A percentile compares a stretch with the other conserved stretches of the same genome.
These are phyloP conservation scores for Euphorbia lathyris DNA, from an alignment of 345 rosid species.

Conservation along the genomic window DNA sequence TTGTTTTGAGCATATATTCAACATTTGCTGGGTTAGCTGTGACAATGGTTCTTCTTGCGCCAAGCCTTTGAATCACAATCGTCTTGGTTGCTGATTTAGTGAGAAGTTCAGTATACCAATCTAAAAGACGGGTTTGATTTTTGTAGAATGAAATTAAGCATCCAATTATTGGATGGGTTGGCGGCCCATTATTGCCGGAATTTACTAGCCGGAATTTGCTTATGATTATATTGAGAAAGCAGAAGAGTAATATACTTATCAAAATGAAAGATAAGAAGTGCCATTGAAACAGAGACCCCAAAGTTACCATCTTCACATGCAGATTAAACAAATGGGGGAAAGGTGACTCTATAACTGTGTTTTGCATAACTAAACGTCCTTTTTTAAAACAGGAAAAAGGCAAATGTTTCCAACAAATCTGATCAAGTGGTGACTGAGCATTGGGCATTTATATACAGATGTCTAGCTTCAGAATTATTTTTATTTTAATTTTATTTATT, in stretches of 20 bases:
- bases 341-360: neutral
- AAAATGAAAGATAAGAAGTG: conserved; percentile 14
- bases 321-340: conserved; percentile 4
- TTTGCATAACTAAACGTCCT: neutral
- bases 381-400: neutral
- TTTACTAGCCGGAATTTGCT: conserved; percentile 16
- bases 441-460: neutral
- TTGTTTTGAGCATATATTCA: conserved; percentile 70
- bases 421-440: neutral
- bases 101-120: conserved; percentile 78
- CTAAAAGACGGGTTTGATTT: conserved; percentile 59
- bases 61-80: conserved; percentile 53
- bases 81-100: conserved; percentile 53
- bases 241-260: conserved; percentile 19
- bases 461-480: neutral
- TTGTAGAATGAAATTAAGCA: conserved; percentile 64
- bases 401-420: neutral
- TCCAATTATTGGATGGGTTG: conserved; percentile 61
- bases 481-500: too few species aligned
- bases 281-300: conserved; percentile 18
- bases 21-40: conserved; percentile 79
- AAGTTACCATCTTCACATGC: conserved; percentile 23
- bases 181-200: conserved; percentile 34
- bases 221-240: conserved; percentile 15
- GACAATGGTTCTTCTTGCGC: conserved; percentile 58